phyloP scores from a whole-genome alignment of 371 early-diverging fungal genomes.

The Rhizopus stolonifer region DNA sequence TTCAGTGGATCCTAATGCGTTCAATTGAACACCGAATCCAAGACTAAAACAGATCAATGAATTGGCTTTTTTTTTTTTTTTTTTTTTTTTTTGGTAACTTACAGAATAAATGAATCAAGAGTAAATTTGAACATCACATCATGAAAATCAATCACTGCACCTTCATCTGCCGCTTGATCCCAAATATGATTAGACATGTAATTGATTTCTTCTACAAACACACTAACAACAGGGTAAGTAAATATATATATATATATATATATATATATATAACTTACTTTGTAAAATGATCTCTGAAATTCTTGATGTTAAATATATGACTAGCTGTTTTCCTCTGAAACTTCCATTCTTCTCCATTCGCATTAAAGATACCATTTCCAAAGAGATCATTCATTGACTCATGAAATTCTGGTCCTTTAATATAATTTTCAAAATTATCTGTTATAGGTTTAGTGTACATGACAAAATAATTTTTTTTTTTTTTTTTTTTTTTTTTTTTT shows the following conservation, averaged over 20 bases:
- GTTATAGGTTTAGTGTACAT: not conserved
- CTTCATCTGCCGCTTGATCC: conserved; percentile 29
- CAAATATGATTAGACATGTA: conserved; percentile 27
- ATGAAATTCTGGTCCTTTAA: conserved; percentile 32
- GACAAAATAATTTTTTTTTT: no score
- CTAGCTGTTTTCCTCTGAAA: conserved; percentile 42
- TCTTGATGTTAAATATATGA: conserved; percentile 53
- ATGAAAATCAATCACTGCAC: conserved; percentile 53
- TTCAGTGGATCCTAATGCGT: conserved; percentile 27
- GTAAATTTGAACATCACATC: conserved; percentile 60
- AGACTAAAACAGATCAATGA: conserved; percentile 21
- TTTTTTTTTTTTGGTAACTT: conserved; percentile 29
- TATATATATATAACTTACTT: conserved; percentile 21
- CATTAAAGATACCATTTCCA: conserved; percentile 41
- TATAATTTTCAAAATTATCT: conserved; percentile 36
- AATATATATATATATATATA: not conserved
- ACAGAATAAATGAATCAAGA: conserved; percentile 57
- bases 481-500: no score
- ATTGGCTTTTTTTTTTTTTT: conserved; percentile 2
- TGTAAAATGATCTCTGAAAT: conserved; percentile 52
- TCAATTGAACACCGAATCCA: conserved; percentile 50
- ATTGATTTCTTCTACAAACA: conserved; percentile 36
- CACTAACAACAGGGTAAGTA: conserved; percentile 15
- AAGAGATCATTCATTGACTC: conserved; percentile 22
- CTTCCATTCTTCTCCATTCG: conserved; percentile 43